Evolutionary conservation across 2,329 filamentous ascomycete genomes (phyloP), one percentile per base, ranked within the genome.

Genomic region (Talaromyces amestolkiae): DNA sequence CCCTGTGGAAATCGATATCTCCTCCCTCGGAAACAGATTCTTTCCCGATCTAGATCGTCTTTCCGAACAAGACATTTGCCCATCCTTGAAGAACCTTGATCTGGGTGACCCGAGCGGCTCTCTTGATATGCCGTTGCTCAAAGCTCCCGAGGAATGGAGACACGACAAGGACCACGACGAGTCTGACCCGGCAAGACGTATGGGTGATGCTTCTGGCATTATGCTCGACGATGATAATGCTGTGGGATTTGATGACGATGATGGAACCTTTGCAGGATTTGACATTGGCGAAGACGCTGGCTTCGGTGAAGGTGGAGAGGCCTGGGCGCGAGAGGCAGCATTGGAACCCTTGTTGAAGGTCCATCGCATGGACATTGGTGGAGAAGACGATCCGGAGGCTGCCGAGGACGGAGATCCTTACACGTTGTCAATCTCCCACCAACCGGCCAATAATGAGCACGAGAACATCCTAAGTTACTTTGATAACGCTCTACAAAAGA

Each of bases 401-500:
- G 83, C 80, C 66, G 88, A 90, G 39, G 86, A 87, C 61, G 89
- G 88, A 43, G 88, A 88, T 64, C 86, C 91, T 68, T 97, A 92
- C 74, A 84, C 89, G 27, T 86, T 97, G 8, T 91, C 91, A n/a
- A 87, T 97, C 81, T 87, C 86, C 47, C 90, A 90, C 70, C 84
- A 86, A 61, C 87, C 87, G 63, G 84, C 84, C 60, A 91, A 92
- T 66, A 80, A 79, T 51, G 82, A 90, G 76, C 93, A 97, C 74
- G 92, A 98, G 71, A 94, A 97, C 72, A 97, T 99, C 65, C 85
- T 99, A n/a, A 91, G 91, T 74, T 99, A 98, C 80, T 99, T 99
- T 74, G 95, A 99, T 76, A 92, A 97, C 73, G 93, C 94, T 2
- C 81, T 98, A 51, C 92, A 95, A 75, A 98, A 97, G 84, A 97